These are phyloP conservation scores for Mortierella sp. DNA, from an alignment of 371 early-diverging fungal genomes.

Conservation along the genomic window DNA sequence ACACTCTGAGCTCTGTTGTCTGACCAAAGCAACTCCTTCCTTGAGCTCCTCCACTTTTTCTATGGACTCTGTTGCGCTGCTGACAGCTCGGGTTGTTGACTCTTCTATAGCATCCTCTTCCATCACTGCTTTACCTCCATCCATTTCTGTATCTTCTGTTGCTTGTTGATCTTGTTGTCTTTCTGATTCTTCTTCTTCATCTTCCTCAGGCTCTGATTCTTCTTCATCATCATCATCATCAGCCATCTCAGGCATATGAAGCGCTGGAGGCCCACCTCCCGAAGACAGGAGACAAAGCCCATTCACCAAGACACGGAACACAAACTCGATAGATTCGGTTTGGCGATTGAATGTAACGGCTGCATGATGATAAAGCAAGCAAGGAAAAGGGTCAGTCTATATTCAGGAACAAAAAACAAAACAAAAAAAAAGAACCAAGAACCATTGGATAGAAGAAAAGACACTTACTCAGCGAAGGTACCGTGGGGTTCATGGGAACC, in stretches of 20 bases:
- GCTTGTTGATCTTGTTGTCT: no score
- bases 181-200: neutral
- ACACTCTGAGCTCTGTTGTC: no score
- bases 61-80: no score
- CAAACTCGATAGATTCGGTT: conserved; percentile 29
- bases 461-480: conserved; percentile 41
- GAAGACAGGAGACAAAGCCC: conserved; percentile 42
- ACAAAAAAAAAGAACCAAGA: neutral
- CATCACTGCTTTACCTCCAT: no score
- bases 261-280: conserved; percentile 45
- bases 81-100: no score
- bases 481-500: conserved; percentile 52
- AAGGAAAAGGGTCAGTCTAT: neutral
- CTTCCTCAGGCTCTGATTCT: conserved; percentile 37
- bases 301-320: conserved; percentile 43
- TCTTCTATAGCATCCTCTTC: no score
- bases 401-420: neutral
- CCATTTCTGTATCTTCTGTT: no score
- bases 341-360: conserved; percentile 41
- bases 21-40: no score
- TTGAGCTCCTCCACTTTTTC: no score
- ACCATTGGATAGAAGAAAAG: neutral
- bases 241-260: conserved; percentile 52
- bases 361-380: neutral
- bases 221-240: conserved; percentile 44